Conservation (phyloP, 371 early-diverging fungal genomes). For the Syncephalastrum monosporum region DNA sequence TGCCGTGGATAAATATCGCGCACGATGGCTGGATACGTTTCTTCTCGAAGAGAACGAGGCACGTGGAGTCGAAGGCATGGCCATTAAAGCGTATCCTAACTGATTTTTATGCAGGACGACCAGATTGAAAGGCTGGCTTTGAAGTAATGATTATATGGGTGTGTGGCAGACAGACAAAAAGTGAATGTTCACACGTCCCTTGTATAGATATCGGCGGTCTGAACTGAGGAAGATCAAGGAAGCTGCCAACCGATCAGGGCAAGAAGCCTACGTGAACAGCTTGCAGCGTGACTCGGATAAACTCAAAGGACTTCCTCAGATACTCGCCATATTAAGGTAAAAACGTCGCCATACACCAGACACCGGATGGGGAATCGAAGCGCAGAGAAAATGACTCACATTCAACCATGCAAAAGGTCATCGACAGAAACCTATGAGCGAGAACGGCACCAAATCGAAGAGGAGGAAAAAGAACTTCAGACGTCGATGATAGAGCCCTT, state of each 20-base stretch:
- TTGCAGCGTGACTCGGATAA: slow-evolving; percentile 8
- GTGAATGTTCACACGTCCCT: too few species aligned
- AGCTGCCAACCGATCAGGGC: background rate
- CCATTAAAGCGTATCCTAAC: too few species aligned
- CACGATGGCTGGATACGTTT: too few species aligned
- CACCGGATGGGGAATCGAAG: background rate
- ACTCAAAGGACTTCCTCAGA: slow-evolving; percentile 12
- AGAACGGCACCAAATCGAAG: too few species aligned
- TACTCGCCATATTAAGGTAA: slow-evolving; percentile 7
- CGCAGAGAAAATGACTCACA: too few species aligned
- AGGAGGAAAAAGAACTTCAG: slow-evolving; percentile 2
- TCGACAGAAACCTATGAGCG: background rate
- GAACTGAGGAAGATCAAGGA: slow-evolving; percentile 6
- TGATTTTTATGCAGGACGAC: background rate
- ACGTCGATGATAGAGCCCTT: slow-evolving; percentile 5
- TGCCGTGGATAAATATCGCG: too few species aligned
- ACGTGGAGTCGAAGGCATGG: too few species aligned
- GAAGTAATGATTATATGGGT: background rate
- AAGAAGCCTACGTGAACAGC: slow-evolving; percentile 1
- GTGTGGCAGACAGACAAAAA: too few species aligned
- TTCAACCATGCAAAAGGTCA: too few species aligned
- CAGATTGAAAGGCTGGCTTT: slow-evolving; percentile 2
- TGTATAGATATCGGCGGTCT: slow-evolving; percentile 1
- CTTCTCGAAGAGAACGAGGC: too few species aligned
- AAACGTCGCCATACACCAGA: background rate